These are phyloP conservation scores for Geosmithia flava DNA, from an alignment of 2,329 filamentous ascomycete species.

Conservation along the genomic window DNA sequence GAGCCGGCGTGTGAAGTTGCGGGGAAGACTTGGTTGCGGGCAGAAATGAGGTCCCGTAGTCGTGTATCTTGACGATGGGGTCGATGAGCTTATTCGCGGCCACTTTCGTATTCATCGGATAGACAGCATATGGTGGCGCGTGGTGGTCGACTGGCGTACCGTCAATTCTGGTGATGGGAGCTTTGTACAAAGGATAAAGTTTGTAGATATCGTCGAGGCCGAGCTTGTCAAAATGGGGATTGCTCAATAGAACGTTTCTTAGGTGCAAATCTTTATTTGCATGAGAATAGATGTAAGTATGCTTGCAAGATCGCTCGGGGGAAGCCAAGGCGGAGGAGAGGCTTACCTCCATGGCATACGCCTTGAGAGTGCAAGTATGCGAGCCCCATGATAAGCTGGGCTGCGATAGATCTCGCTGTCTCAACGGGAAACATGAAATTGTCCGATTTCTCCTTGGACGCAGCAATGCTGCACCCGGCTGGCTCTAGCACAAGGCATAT, in stretches of 20 bases:
- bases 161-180: neutral
- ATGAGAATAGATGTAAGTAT: no score
- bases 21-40: constrained; percentile 4
- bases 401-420: no score
- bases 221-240: neutral
- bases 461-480: no score
- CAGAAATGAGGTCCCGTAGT: constrained; percentile 11
- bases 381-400: no score
- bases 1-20: constrained; percentile 7
- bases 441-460: no score
- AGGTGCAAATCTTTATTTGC: no score
- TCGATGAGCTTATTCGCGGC: neutral
- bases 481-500: no score
- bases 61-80: neutral
- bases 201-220: neutral
- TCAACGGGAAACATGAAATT: no score
- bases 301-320: no score
- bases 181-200: neutral
- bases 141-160: neutral
- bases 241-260: neutral
- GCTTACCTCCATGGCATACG: no score
- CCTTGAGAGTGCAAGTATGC: no score
- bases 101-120: neutral
- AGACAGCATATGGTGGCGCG: neutral
- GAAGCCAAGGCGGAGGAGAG: no score